These are phyloP conservation scores for Globisporangium acanthophoron DNA, from an alignment of 352 stramenopile genomes.

Conservation along the genomic window DNA sequence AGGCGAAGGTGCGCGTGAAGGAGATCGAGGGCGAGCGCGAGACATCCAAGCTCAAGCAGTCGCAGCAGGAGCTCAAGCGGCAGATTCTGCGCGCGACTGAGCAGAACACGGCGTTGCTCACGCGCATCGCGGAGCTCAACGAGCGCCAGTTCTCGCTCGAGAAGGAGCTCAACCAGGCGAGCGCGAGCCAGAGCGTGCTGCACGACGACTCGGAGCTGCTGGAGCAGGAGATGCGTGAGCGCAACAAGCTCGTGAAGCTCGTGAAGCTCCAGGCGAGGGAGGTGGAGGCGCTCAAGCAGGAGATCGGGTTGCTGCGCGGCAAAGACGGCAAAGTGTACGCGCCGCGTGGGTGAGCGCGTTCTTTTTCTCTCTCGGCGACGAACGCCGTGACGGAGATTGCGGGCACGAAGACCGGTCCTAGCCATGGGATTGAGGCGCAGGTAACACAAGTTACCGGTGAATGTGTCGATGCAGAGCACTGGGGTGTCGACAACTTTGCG, in stretches of 20 bases:
- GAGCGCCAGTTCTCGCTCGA: constrained; percentile 80
- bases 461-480: no score
- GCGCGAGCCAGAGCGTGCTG: constrained; percentile 32
- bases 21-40: constrained; percentile 68
- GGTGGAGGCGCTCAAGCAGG: constrained; percentile 87
- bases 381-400: no score
- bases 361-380: no score
- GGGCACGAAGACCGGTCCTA: no score
- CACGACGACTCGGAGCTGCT: constrained; percentile 44
- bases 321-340: constrained; percentile 81
- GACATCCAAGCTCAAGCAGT: constrained; percentile 36
- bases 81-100: constrained; percentile 77
- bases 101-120: constrained; percentile 81
- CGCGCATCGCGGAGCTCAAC: constrained; percentile 69
- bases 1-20: constrained; percentile 63
- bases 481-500: no score
- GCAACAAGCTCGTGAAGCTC: constrained; percentile 84
- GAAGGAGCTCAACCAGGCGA: constrained; percentile 75
- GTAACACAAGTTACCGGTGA: no score
- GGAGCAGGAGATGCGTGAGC: constrained; percentile 81
- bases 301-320: constrained; percentile 80
- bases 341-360: constrained; percentile 10
- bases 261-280: constrained; percentile 91
- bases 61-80: constrained; percentile 57
- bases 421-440: no score